phyloP scores from a whole-genome alignment of 2,329 filamentous ascomycete species.

The Fusarium pseudoanthophilum region DNA sequence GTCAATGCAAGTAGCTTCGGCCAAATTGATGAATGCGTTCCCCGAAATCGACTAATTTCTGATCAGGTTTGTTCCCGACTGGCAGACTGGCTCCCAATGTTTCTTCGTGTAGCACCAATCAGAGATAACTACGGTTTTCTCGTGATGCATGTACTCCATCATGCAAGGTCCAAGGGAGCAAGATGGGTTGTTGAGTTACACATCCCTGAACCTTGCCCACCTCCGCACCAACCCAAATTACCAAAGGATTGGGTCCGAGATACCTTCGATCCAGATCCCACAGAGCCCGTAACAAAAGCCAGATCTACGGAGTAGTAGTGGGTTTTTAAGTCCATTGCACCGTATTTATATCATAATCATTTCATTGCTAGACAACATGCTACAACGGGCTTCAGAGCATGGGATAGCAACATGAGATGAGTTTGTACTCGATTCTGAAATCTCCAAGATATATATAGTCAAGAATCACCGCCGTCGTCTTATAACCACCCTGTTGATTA shows the following conservation, averaged over 20 bases:
- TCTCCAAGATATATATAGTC: background rate
- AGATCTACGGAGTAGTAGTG: background rate
- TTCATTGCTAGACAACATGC: background rate
- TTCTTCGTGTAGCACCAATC: constrained; percentile 18
- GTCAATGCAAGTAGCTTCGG: background rate
- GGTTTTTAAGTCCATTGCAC: background rate
- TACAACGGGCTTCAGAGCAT: background rate
- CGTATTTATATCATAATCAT: background rate
- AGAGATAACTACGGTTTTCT: background rate
- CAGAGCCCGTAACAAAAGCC: background rate
- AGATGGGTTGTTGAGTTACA: constrained; percentile 33
- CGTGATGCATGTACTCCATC: constrained; percentile 10
- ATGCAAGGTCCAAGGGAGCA: constrained; percentile 28
- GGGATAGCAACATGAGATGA: background rate
- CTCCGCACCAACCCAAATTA: constrained; percentile 36
- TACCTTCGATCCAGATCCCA: constrained; percentile 27
- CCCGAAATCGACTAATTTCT: constrained; percentile 17
- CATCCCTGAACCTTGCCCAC: constrained; percentile 40
- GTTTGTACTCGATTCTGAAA: background rate
- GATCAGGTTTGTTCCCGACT: background rate
- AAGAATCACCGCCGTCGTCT: background rate
- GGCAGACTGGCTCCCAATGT: background rate
- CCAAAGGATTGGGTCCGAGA: constrained; percentile 41
- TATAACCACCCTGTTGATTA: constrained; percentile 7
- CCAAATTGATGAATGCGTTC: constrained; percentile 7